Evolutionary conservation across 2,329 filamentous ascomycete genomes (phyloP).

Genomic region (Cadophora sp.): DNA sequence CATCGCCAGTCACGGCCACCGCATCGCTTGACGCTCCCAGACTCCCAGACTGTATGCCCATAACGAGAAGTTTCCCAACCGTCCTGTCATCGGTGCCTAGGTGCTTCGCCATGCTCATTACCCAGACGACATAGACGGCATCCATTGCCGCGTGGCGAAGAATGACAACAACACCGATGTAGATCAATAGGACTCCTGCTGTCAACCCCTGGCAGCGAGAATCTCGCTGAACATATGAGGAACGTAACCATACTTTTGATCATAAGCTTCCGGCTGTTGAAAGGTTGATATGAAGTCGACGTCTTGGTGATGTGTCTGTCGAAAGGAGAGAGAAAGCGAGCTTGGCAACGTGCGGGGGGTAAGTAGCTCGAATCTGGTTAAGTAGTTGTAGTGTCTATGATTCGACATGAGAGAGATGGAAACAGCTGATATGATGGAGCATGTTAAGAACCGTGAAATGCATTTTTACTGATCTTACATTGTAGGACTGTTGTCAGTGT

Average conservation of each 20-base stretch:
- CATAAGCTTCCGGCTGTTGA: neutral
- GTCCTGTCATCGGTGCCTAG: slow-evolving; percentile 5
- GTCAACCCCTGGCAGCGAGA: neutral
- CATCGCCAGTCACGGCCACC: neutral
- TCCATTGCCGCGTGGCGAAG: slow-evolving; percentile 8
- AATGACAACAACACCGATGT: slow-evolving; percentile 15
- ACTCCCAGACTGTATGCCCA: slow-evolving; percentile 15
- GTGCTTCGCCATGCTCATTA: slow-evolving; percentile 2
- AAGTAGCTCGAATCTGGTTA: neutral
- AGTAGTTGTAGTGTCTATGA: neutral
- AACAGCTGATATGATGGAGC: neutral
- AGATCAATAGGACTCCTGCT: slow-evolving; percentile 2
- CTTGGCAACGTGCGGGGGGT: neutral
- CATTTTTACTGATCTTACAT: neutral
- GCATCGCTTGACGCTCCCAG: neutral
- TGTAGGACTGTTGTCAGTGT: neutral
- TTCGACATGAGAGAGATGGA: neutral
- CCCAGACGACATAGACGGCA: slow-evolving; percentile 2
- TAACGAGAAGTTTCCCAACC: slow-evolving; percentile 15
- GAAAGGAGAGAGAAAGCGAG: neutral
- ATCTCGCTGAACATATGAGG: neutral
- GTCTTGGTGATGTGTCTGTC: neutral
- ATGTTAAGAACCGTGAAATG: neutral
- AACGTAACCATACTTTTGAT: neutral
- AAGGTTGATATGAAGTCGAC: neutral